A percentile compares a stretch with the other conserved stretches of the same genome.
Conservation (phyloP, 352 stramenopile genomes). For the Pilasporangium apinafurcum region DNA sequence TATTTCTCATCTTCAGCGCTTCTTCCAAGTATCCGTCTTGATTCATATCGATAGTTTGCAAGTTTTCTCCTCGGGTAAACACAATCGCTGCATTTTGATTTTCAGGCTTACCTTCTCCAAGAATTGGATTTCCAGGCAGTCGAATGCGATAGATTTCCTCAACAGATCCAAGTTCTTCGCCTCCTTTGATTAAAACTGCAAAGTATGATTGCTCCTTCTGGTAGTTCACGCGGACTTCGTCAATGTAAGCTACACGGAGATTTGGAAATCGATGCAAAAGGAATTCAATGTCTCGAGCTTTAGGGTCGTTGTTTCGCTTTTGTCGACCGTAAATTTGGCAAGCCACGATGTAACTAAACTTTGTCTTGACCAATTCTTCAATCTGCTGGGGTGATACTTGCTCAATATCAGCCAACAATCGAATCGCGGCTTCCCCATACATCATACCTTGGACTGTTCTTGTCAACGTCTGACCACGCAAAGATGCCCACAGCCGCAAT, state of each 20-base stretch:
- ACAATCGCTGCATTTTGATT: constrained; percentile 99
- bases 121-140: constrained; percentile 96
- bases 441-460: constrained; percentile 99
- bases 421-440: constrained; percentile 98
- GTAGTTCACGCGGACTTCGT: constrained; percentile 95
- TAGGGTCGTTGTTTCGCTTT: constrained; percentile 98
- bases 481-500: constrained; percentile 95
- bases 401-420: constrained; percentile 96
- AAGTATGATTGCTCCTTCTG: constrained; percentile 95
- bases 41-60: constrained; percentile 99
- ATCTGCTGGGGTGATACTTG: constrained; percentile 84
- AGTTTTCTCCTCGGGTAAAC: constrained; percentile 96
- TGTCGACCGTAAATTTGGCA: constrained; percentile 98
- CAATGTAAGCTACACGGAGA: constrained; percentile 98
- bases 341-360: constrained; percentile 98
- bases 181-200: constrained; percentile 95
- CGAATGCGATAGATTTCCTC: constrained; percentile 96
- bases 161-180: constrained; percentile 47
- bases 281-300: constrained; percentile 98
- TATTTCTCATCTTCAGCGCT: constrained; percentile 98
- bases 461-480: constrained; percentile 96
- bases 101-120: constrained; percentile 99
- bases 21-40: constrained; percentile 99
- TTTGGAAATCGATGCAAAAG: constrained; percentile 96
- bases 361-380: constrained; percentile 96